Percentiles rank a stretch among this genome's conserved stretches.
These are phyloP conservation scores for Lachancea waltii DNA, from an alignment of 805 yeast genomes.

Conservation along the genomic window DNA sequence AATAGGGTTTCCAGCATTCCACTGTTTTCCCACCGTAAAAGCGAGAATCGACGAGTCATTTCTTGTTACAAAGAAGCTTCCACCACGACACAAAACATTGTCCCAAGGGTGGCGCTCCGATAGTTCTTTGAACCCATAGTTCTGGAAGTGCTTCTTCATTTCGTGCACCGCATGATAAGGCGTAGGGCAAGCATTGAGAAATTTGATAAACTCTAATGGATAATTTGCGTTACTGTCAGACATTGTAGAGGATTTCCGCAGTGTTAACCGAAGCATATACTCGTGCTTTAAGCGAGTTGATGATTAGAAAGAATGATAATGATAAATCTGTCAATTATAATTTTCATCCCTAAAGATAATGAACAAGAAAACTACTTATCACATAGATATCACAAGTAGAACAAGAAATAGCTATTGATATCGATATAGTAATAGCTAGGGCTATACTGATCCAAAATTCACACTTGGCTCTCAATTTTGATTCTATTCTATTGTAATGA, in stretches of 20 bases:
- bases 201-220: constrained; percentile 57
- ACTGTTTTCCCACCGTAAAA: constrained; percentile 69
- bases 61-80: constrained; percentile 80
- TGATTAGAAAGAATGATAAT: no score
- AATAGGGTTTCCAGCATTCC: constrained; percentile 72
- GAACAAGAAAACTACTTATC: neutral
- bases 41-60: constrained; percentile 87
- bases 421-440: no score
- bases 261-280: constrained; percentile 25
- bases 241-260: constrained; percentile 23
- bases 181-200: constrained; percentile 81
- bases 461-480: no score
- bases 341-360: neutral
- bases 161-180: constrained; percentile 88
- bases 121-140: constrained; percentile 67
- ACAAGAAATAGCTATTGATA: no score
- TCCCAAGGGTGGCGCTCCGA: constrained; percentile 71
- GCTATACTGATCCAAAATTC: no score
- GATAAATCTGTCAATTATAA: no score
- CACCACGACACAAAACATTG: constrained; percentile 43
- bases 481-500: no score
- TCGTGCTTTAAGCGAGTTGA: neutral
- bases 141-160: constrained; percentile 46
- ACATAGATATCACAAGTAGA: no score
- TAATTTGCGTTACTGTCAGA: constrained; percentile 13